phyloP scores from a whole-genome alignment of 768 basidiomycete species.

The Rhodotorula paludigena region DNA sequence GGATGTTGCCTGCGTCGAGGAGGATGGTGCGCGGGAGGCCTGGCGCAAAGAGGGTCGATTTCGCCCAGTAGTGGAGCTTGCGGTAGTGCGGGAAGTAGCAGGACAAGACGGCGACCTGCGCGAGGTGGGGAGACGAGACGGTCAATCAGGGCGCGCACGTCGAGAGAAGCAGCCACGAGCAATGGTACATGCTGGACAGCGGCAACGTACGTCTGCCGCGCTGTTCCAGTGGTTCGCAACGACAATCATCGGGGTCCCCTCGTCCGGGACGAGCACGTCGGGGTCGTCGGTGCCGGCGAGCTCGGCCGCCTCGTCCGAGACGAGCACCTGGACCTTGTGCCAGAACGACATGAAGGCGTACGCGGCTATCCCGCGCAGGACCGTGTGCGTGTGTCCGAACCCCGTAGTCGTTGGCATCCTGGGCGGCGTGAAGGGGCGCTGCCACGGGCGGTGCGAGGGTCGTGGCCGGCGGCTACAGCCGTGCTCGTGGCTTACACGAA shows the following conservation, averaged over 20 bases:
- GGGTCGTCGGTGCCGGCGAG: neutral
- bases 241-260: slow-evolving; percentile 24
- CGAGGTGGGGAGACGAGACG: slow-evolving; percentile 16
- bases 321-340: slow-evolving; percentile 8
- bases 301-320: neutral
- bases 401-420: too few relatives aligned
- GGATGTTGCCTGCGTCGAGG: slow-evolving; percentile 89
- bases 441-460: too few relatives aligned
- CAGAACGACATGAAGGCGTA: slow-evolving; percentile 31
- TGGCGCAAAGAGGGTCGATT: slow-evolving; percentile 81
- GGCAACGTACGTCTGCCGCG: slow-evolving; percentile 32
- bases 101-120: slow-evolving; percentile 40
- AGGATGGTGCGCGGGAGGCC: slow-evolving; percentile 69
- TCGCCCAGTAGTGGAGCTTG: slow-evolving; percentile 79
- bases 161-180: too few relatives aligned
- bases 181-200: too few relatives aligned
- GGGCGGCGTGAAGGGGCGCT: too few relatives aligned
- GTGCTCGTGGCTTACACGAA: too few relatives aligned
- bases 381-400: slow-evolving; percentile 45
- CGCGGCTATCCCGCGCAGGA: slow-evolving; percentile 25
- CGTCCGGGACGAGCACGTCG: slow-evolving; percentile 17
- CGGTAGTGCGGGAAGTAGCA: slow-evolving; percentile 74
- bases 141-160: slow-evolving; percentile 32
- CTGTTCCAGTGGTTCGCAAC: slow-evolving; percentile 38
- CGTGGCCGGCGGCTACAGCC: too few relatives aligned